Base-by-base conservation (phyloP, 768 basidiomycete species). In the Boletus sensibilis region DNA sequence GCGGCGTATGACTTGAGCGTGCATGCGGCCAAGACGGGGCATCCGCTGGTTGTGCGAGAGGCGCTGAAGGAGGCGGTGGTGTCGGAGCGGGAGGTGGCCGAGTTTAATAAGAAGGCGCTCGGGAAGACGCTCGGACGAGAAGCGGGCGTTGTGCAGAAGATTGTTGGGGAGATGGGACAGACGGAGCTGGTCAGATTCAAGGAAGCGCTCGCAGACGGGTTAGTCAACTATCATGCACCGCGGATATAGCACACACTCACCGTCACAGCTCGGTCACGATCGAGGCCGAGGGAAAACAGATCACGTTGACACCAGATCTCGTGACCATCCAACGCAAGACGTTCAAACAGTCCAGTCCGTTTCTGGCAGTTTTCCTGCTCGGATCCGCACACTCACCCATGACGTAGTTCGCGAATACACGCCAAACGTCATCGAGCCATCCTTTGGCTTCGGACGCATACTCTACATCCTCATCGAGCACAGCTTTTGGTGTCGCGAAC, bases 341-440 rank as follows among this genome's bases (percentile, higher is more conserved):
- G 39, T 85, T 94, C 70, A 96, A 94, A 68, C 91, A 94, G 67
- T 87, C 88, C 34, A 80, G 96, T 90, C 61, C 60, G 85, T 79
- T 29, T 45, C 48, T 27, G 33, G 7, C 21, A 14, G 8, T 46
- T 5, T 62, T 59, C 50, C 2, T 23, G 12, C 6, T 10, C 4
- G 18, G 58, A 59, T 61, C 63, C 62, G 50, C 53, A 52, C 14
- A 16, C 63, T 66, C 18, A 66, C 46, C 0, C 29, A 55, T 69
- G 69, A 68, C 66, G 52, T 61, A 97, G 94, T 92, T 62, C 92
- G 96, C 61, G 95, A 98, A 75, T 97, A 82, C 75, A 93, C 86
- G 53, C 97, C 96, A 37, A 98, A 98, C 73, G 97, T 99, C 72
- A 96, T 98, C 71, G 96, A 98, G 72, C 95, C 97, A 23, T 99